phyloP scores from a whole-genome alignment of 192 early-diverging fungal species.

The Thoreauomyces humboldtii region DNA sequence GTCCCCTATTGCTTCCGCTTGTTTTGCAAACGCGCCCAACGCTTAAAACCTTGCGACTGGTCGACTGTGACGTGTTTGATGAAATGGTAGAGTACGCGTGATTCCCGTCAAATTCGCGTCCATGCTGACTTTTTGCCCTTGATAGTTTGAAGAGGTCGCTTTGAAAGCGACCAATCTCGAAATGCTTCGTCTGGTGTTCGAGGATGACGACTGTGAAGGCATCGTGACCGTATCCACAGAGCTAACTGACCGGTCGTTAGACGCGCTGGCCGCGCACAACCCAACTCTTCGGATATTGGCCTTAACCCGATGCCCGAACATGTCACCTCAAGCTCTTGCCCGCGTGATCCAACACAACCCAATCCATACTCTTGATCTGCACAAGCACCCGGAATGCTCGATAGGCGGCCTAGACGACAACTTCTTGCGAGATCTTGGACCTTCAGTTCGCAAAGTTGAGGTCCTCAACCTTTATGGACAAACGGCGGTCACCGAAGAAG shows the following conservation, averaged over 20 bases:
- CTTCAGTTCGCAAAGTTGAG: conserved; percentile 16
- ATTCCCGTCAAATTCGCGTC: too few species aligned
- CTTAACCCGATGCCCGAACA: conserved; percentile 41
- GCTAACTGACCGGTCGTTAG: conserved; percentile 31
- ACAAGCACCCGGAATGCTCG: conserved; percentile 44
- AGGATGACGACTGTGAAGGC: conserved; percentile 45
- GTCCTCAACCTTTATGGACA: conserved; percentile 52
- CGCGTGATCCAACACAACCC: conserved; percentile 26
- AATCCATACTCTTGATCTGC: conserved; percentile 43
- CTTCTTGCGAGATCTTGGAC: conserved; percentile 27
- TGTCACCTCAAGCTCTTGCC: conserved; percentile 31
- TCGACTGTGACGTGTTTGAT: conserved; percentile 54
- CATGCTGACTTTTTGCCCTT: not conserved
- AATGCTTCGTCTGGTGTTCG: conserved; percentile 50
- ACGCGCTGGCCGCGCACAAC: conserved; percentile 26
- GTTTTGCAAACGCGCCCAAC: conserved; percentile 23
- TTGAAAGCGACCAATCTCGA: conserved; percentile 28
- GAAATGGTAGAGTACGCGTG: conserved; percentile 24
- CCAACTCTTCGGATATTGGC: conserved; percentile 37
- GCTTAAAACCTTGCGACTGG: conserved; percentile 44
- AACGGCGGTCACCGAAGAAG: conserved; percentile 10
- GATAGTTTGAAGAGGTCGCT: conserved; percentile 28
- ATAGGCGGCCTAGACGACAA: conserved; percentile 38
- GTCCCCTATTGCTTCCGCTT: conserved; percentile 11
- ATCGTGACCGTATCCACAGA: conserved; percentile 30